Base-by-base conservation (phyloP, 1,139 yeast species). In the Saccharomyces hybrid region DNA sequence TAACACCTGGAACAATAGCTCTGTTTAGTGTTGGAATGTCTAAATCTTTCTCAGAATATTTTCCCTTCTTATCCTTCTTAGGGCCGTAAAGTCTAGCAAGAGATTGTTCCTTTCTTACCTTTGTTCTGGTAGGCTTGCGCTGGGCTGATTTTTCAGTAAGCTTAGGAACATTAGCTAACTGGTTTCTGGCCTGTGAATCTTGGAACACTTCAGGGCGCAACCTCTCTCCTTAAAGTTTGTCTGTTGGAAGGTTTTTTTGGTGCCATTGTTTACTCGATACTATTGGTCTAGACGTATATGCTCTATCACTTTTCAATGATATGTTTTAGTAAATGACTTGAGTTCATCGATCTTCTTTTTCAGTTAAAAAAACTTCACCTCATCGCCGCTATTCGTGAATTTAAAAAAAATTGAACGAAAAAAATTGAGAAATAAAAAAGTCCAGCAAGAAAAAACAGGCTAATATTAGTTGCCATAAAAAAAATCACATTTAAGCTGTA, bases 1-100 rank as follows among this genome's bases (percentile, higher is more conserved):
- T 83, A 8, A 88, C 89, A 49, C 96, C 97, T 0, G 98, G 97
- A 51, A 82, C 80, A 47, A 91, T 78, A 8, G 97, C 89, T 63
- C 80, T 84, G 70, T 93, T 93, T 64, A 91, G 78, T 28, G 78
- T 76, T 41, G 97, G 97, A 50, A 90, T 75, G 47, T 84, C 81
- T 49, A 91, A 76, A 64, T 89, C 95, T 57, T 83, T 84, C 64
- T 90, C 97, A 28, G 82, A 76, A 68, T 85, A 89, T 52, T 78
- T 82, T 50, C 76, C 68, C 61, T 80, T 80, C 48, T 81, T 81
- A 16, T 38, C 44, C 65, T 82, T 84, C 66, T 81, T 80, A 52
- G 83, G 81, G 24, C 95, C 95, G 64, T 86, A 86, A 53, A 86
- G 75, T 67, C 87, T 78, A 52, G 81, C 75, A 60, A 76, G 77